These are phyloP conservation scores for Pichia pseudocactophila DNA, from an alignment of 805 yeast species.

Conservation along the genomic window DNA sequence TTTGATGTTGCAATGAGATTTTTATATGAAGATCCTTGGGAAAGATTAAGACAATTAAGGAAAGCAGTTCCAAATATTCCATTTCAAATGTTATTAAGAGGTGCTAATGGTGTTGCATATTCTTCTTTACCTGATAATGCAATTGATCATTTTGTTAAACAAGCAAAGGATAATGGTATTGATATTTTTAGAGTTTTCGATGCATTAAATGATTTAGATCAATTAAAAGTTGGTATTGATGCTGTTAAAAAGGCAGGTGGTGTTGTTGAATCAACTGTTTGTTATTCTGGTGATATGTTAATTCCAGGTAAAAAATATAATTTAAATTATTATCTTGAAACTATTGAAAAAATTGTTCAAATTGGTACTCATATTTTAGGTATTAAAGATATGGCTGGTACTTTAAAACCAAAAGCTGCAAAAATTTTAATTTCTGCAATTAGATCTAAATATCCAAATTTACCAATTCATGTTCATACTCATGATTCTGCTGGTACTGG, in stretches of 20 bases:
- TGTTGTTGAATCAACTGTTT: slow-evolving; percentile 96
- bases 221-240: slow-evolving; percentile 92
- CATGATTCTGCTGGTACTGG: slow-evolving; percentile 99
- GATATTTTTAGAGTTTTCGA: slow-evolving; percentile 97
- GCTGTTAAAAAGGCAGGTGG: slow-evolving; percentile 99
- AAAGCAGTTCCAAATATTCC: slow-evolving; percentile 94
- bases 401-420: slow-evolving; percentile 93
- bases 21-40: slow-evolving; percentile 99
- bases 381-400: slow-evolving; percentile 99
- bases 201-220: slow-evolving; percentile 94
- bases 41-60: slow-evolving; percentile 79
- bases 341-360: slow-evolving; percentile 74
- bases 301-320: slow-evolving; percentile 93
- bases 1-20: slow-evolving; percentile 98
- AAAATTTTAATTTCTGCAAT: slow-evolving; percentile 66
- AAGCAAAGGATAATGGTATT: slow-evolving; percentile 93
- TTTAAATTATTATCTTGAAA: slow-evolving; percentile 75
- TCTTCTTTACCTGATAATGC: slow-evolving; percentile 98
- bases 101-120: slow-evolving; percentile 99
- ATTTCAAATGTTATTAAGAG: slow-evolving; percentile 97
- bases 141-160: slow-evolving; percentile 90
- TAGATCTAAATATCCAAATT: slow-evolving; percentile 79
- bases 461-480: slow-evolving; percentile 97
- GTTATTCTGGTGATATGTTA: slow-evolving; percentile 99
- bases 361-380: slow-evolving; percentile 97